phyloP scores from a whole-genome alignment of 176 grass and related monocot species.

The Zea luxurians region DNA sequence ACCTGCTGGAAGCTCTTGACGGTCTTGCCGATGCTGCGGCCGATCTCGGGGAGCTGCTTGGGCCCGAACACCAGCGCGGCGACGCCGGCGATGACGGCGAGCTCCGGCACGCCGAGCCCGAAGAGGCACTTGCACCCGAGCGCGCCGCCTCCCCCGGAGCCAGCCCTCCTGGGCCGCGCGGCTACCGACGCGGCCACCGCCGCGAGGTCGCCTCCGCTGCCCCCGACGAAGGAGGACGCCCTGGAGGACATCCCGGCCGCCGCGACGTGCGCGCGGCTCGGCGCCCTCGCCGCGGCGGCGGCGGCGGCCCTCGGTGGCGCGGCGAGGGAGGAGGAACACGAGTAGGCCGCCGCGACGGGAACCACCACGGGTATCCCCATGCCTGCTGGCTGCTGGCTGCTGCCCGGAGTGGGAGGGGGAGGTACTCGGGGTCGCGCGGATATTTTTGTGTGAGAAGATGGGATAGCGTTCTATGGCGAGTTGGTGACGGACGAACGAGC shows the following conservation, averaged over 20 bases:
- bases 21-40: slow-evolving; percentile 82
- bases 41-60: slow-evolving; percentile 89
- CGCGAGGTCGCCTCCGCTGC: slow-evolving; percentile 13
- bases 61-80: slow-evolving; percentile 87
- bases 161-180: slow-evolving; percentile 36
- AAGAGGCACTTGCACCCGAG: slow-evolving; percentile 81
- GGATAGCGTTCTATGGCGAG: not conserved
- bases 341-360: slow-evolving; percentile 44
- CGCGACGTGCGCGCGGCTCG: slow-evolving; percentile 14
- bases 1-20: slow-evolving; percentile 99
- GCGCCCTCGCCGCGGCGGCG: not conserved
- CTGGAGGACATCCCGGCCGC: slow-evolving; percentile 40
- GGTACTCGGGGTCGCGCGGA: slow-evolving; percentile 18
- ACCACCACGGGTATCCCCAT: slow-evolving; percentile 42
- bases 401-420: not conserved
- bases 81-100: slow-evolving; percentile 89
- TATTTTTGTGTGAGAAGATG: not conserved
- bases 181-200: slow-evolving; percentile 16
- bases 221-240: slow-evolving; percentile 39
- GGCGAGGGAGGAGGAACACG: not conserved
- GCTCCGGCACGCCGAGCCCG: slow-evolving; percentile 77
- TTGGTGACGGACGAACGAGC: not conserved
- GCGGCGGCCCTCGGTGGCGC: not conserved
- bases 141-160: slow-evolving; percentile 44
- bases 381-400: not conserved